Evolutionary conservation across 371 early-diverging fungal species (phyloP), one percentile per base, ranked within the genome.

Genomic region (Umbelopsis sp.): DNA sequence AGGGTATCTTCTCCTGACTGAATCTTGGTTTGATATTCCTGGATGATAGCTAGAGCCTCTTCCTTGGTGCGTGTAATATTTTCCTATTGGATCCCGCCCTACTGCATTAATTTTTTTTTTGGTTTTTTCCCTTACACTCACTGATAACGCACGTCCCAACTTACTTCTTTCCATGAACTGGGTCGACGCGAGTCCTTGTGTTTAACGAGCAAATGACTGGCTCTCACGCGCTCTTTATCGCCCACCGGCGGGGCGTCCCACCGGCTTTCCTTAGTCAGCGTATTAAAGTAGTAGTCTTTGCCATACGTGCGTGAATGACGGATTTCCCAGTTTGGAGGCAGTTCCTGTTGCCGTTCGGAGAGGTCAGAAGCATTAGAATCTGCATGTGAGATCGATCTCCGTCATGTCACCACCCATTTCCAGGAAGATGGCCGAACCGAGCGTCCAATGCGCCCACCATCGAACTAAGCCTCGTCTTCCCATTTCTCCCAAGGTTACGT

Each of bases 121-220:
- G 22, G 22, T 22, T 22, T 3, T 12, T 20, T 35, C 3, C 48
- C 48, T 22, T 25, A 52, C 3, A 24, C 65, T 24, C 22, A 46
- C 29, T 50, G 12, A n/a, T 52, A 18, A 24, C 18, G 10, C 6
- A 18, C 18, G 3, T 35, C 16, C 2, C 25, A 32, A 66, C 76
- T 46, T 74, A 90, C 94, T 80, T 93, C 87, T 75, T 86, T 87
- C 97, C 98, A 97, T 11, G 96, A 95, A 69, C 89, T 88, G 24
- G 99, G 98, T 45, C 95, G 83, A 63, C 99, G 83, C 11, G 94
- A 94, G 12, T 89, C 91, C 29, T 71, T 74, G 75, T 97, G 97
- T 80, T 98, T 98, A 65, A 96, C 96, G 14, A 98, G 81, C 62
- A 98, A 80, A 73, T 98, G 99, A 52, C 91, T 91, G 18, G 95